Base-by-base conservation (phyloP, 2,329 filamentous ascomycete species). In the Aplosporella prunicola region DNA sequence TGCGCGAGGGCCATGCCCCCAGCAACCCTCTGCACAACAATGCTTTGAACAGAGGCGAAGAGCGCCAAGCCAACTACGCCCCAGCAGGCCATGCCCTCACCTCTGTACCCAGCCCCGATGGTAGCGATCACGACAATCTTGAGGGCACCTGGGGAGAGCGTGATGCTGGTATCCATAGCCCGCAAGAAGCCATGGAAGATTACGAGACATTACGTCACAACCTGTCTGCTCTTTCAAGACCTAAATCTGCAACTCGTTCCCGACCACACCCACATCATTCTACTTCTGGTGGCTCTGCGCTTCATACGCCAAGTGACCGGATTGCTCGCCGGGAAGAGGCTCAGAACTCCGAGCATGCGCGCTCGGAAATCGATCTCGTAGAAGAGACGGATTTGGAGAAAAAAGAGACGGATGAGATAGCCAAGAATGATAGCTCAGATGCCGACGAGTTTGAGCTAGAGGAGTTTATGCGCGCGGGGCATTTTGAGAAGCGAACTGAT, bases 401-500 rank as follows among this genome's bases (percentile, higher is more conserved):
- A 18, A 49, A 40, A n/a, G 48, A 48, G 27, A 43, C 45, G 11
- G 49, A 62, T 36, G 48, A 56, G 32, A 51, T 51, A 17, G 60
- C 58, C 29, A n/a, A n/a, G n/a, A n/a, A n/a, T n/a, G n/a, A n/a
- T n/a, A n/a, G n/a, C n/a, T 66, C 71, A 11, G 68, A 72, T 11
- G 56, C 73, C 2, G 72, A 75, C 1, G 76, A 73, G 3, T 86
- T 88, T 45, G 72, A 82, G 43, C 67, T 88, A 2, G 72, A 71
- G 22, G 64, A 76, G 9, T 88, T 88, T 52, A 73, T 88, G 60
- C 72, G 75, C 31, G 76, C 83, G 42, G 82, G 82, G 1, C 79
- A 82, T 49, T 78, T 87, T 42, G 83, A 87, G 58, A 84, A 81
- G 53, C 71, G 80, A 9, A 74, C 73, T 2, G 71, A 77, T 20